These are phyloP conservation scores for Sporisorium exsertum DNA, from an alignment of 1,284 basidiomycete genomes.

Conservation along the genomic window DNA sequence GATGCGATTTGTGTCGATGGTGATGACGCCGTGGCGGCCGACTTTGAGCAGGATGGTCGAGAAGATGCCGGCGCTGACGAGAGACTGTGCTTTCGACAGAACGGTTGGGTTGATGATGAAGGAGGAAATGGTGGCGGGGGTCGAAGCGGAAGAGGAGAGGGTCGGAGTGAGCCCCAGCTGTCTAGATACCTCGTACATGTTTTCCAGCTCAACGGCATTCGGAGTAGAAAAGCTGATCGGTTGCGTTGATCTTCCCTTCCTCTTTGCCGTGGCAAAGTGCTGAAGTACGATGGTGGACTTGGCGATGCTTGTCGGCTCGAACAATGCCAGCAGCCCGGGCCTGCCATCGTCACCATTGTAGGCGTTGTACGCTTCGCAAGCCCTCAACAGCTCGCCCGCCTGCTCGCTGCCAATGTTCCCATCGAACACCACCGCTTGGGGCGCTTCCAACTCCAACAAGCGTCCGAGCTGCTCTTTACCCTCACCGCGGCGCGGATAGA, in stretches of 20 bases:
- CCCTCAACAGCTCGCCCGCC: slow-evolving; percentile 48
- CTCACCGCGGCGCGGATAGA: slow-evolving; percentile 4
- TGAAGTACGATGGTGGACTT: slow-evolving; percentile 28
- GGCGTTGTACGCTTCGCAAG: slow-evolving; percentile 29
- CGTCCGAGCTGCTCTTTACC: neutral
- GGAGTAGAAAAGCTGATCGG: slow-evolving; percentile 46
- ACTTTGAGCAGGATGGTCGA: slow-evolving; percentile 48
- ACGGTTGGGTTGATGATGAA: neutral
- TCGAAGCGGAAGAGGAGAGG: neutral
- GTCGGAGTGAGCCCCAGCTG: slow-evolving; percentile 12
- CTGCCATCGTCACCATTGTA: slow-evolving; percentile 65
- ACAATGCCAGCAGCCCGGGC: slow-evolving; percentile 19
- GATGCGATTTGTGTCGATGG: slow-evolving; percentile 10
- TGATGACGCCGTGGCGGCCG: slow-evolving; percentile 43
- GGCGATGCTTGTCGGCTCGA: slow-evolving; percentile 46
- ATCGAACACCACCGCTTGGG: slow-evolving; percentile 35
- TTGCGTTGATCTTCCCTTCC: neutral
- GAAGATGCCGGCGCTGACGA: slow-evolving; percentile 24
- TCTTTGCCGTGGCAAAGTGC: slow-evolving; percentile 8
- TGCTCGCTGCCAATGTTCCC: slow-evolving; percentile 47
- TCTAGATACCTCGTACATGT: slow-evolving; percentile 20
- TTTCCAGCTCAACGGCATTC: slow-evolving; percentile 45
- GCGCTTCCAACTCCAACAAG: slow-evolving; percentile 8
- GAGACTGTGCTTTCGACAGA: slow-evolving; percentile 6
- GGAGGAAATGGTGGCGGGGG: neutral